Percentiles rank a stretch among this genome's conserved stretches.
Evolutionary conservation across 2,329 filamentous ascomycete genomes (phyloP).

Genomic region (Epichloe elymi): DNA sequence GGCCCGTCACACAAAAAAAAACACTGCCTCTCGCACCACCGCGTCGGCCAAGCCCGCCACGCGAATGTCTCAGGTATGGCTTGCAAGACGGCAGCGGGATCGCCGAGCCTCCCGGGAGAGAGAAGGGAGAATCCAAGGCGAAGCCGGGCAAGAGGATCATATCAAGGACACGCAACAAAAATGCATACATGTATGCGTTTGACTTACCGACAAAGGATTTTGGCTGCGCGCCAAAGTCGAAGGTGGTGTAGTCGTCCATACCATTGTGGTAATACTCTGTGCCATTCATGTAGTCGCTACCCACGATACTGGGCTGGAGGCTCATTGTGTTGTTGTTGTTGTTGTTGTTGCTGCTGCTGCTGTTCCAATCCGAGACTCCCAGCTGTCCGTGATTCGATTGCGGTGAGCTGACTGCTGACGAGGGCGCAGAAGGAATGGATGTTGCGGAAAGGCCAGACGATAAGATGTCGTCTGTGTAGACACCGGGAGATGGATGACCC

Average conservation of each 20-base stretch:
- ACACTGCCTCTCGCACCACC: not conserved
- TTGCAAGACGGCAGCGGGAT: constrained; percentile 6
- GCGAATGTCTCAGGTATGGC: constrained; percentile 5
- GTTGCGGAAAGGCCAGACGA: constrained; percentile 48
- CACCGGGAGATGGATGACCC: constrained; percentile 32
- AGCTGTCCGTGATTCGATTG: constrained; percentile 47
- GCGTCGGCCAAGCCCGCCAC: not conserved
- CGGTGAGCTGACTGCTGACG: constrained; percentile 55
- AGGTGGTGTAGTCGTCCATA: constrained; percentile 37
- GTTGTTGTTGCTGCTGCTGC: no score
- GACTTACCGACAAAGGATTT: constrained; percentile 48
- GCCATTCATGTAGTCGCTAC: constrained; percentile 39
- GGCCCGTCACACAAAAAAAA: not conserved
- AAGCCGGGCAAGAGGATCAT: not conserved
- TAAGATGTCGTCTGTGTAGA: constrained; percentile 37
- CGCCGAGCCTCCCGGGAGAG: not conserved
- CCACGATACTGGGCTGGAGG: constrained; percentile 51
- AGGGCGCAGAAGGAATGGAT: constrained; percentile 50
- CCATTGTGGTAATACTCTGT: constrained; percentile 39
- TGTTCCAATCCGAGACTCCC: constrained; percentile 46
- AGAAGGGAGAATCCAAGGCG: not conserved
- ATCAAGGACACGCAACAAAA: not conserved
- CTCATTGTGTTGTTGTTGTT: constrained; percentile 32
- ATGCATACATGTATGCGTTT: not conserved
- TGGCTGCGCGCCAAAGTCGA: constrained; percentile 30